Evolutionary conservation across 768 basidiomycete genomes (phyloP), one percentile per base, ranked within the genome.

Genomic region (Leccinum rimulosum): DNA sequence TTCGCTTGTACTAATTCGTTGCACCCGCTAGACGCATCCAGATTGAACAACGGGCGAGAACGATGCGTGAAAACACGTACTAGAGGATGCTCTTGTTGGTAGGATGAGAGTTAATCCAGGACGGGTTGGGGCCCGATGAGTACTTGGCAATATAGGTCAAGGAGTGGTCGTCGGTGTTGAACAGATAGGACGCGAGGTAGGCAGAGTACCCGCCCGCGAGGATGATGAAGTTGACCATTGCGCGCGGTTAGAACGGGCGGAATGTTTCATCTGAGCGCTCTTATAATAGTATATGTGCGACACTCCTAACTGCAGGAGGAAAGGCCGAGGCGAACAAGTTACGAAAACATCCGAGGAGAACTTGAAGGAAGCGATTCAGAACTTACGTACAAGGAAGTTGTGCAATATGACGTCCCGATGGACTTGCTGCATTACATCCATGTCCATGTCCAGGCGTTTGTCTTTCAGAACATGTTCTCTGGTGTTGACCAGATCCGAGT

Each of bases 191-290:
- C 2, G 83, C 84, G 55, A 89, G 77, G 64, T 84, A 86, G 59
- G 82, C 71, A 25, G 75, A 70, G 66, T 83, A 88, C 15, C 87
- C 87, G 35, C 87, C 87, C 31, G 87, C 87, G 36, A 89, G 77
- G 61, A 90, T 85, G 4, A 78, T 86, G 66, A 86, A 83, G 56
- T 82, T 79, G 64, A 88, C 87, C 87, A 88, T 89, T 48, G 58
- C 22, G 36, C 7, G 3, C 15, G 6, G 36, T 38, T 38, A 17
- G 14, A 17, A 38, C 3, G 36, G 36, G 6, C 3, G 15, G 15
- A 38, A 17, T 38, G 14, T 38, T 38, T 38, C 36, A 3, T 17
- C 15, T 14, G 35, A 35, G 15, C 15, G 1, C n/a, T 40, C 40
- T 22, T 22, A 22, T 22, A 22, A 22, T 22, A 22, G 22, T 22